Percentiles rank a stretch among this genome's conserved stretches.
Evolutionary conservation across 805 yeast species (phyloP).

Genomic region (Candida hungchunana): DNA sequence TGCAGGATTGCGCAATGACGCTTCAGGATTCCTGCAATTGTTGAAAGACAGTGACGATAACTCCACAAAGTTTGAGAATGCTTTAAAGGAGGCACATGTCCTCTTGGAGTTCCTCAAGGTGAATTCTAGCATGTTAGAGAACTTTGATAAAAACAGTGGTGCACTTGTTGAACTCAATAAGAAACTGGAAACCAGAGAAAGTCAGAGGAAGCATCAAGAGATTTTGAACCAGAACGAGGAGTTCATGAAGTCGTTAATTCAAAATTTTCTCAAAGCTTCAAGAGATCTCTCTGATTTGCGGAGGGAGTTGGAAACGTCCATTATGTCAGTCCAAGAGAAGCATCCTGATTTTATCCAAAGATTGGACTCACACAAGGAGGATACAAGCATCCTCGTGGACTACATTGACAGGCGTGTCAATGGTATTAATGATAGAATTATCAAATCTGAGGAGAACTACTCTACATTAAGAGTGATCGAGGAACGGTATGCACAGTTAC

Average conservation of each 20-base stretch:
- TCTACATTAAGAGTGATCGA: background rate
- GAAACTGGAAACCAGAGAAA: too few relatives aligned
- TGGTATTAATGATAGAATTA: background rate
- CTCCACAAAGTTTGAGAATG: background rate
- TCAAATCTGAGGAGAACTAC: background rate
- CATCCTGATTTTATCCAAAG: background rate
- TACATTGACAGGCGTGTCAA: slow-evolving; percentile 2
- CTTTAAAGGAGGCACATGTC: background rate
- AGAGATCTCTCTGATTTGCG: background rate
- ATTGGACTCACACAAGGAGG: background rate
- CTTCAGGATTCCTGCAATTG: background rate
- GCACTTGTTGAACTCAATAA: background rate
- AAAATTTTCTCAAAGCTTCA: background rate
- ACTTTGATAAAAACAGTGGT: background rate
- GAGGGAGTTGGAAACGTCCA: background rate
- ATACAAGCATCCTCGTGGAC: background rate
- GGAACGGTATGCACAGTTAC: background rate
- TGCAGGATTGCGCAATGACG: too few relatives aligned
- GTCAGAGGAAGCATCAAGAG: too few relatives aligned
- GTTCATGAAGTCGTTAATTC: background rate
- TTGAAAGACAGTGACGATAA: background rate
- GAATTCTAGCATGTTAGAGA: background rate
- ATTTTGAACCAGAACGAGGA: too few relatives aligned
- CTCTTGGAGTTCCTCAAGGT: background rate
- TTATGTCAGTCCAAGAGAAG: background rate